Evolutionary conservation across 2,329 filamentous ascomycete genomes (phyloP), one percentile per base, ranked within the genome.

Genomic region (Tolypocladium ophioglossoides): DNA sequence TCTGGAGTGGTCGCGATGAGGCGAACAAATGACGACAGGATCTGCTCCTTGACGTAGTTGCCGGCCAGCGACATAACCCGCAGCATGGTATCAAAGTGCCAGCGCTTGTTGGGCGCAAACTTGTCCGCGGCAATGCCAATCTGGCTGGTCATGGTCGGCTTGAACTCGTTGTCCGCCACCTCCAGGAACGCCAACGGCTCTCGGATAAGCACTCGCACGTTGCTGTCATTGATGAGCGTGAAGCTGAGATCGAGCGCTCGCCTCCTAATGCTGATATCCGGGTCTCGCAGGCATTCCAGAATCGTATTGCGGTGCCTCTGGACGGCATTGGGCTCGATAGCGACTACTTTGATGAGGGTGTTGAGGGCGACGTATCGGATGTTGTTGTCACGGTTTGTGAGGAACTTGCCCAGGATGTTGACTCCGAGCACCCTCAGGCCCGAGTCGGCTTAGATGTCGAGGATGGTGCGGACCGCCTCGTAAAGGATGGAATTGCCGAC

Each of bases 311-410:
- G 84, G 70, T 99, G 94, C 67, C 94, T 81, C 70, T 99, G 94
- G 2, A 99, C 94, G 4, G 94, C 94, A 68, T 97, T 97, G 16
- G 94, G 94, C 69, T 99, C 94, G 50, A 99, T 91, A 4, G 94
- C 94, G 49, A 99, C 94, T 20, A 99, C 94, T 72, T 96, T 97
- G 74, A 96, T 95, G 51, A 99, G 77, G 0, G 94, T 99, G 72
- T 99, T 99, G 52, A 99, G 78, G 20, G 94, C 94, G 52, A 99
- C 94, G 66, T 99, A 99, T 70, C 94, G 87, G 64, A 99, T 99
- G 68, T 99, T 99, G 78, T 99, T 99, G 72, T 99, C 94, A 63
- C 92, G 86, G 75, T 99, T 99, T n/a, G 91, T 86, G 58, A 99
- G 74, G 73, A 99, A 99, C 69, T 97, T 99, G 68, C 95, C 94